Percentiles rank a stretch among this genome's conserved stretches.
These are phyloP conservation scores for Zopfochytrium polystomum DNA, from an alignment of 371 early-diverging fungal genomes.

Conservation along the genomic window DNA sequence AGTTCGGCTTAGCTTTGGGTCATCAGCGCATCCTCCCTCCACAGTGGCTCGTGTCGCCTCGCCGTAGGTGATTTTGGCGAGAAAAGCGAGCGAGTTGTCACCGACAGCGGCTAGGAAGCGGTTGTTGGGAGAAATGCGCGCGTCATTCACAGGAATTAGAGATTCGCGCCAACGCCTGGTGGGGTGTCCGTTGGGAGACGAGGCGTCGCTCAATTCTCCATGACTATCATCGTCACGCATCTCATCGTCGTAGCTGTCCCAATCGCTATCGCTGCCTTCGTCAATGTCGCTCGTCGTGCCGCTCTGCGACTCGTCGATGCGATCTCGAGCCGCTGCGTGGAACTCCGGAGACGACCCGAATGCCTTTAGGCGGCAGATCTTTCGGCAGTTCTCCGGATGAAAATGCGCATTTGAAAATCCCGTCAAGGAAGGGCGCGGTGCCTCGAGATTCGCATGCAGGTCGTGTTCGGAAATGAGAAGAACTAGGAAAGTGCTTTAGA, in stretches of 20 bases:
- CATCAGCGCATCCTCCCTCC: neutral
- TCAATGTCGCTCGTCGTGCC: neutral
- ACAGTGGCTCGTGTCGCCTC: too few relatives aligned
- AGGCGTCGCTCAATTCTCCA: conserved; percentile 1
- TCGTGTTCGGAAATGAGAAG: neutral
- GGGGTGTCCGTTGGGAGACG: neutral
- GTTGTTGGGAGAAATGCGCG: conserved; percentile 12
- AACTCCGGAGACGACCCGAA: too few relatives aligned
- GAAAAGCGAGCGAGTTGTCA: conserved; percentile 8
- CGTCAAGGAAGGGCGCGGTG: neutral
- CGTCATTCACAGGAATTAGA: conserved; percentile 9
- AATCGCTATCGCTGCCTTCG: neutral
- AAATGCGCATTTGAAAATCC: neutral
- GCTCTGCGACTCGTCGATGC: neutral
- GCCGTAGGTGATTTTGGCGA: conserved; percentile 2
- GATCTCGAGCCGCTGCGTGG: neutral
- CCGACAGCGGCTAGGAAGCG: conserved; percentile 15
- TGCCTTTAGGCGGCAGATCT: neutral
- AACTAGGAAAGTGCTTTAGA: neutral
- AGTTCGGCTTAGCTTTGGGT: conserved; percentile 3
- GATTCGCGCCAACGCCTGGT: conserved; percentile 1
- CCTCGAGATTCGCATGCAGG: neutral
- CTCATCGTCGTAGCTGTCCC: neutral
- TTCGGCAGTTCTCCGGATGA: neutral
- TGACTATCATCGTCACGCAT: neutral